These are phyloP conservation scores for Cyberlindnera mycetangii DNA, from an alignment of 805 yeast genomes.

Conservation along the genomic window DNA sequence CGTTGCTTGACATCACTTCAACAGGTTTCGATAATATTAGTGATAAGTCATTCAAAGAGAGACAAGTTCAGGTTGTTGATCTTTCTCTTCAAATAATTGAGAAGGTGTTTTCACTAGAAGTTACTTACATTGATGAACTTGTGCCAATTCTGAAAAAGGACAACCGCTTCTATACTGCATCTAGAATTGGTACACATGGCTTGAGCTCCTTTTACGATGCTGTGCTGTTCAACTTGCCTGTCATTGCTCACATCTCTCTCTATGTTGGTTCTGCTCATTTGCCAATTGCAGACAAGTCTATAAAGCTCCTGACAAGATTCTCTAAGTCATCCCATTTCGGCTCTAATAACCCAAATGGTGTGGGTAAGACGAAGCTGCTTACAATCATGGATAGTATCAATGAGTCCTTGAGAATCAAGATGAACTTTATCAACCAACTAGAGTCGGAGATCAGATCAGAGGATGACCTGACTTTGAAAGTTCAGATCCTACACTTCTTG, in stretches of 20 bases:
- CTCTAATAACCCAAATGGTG: constrained; percentile 25
- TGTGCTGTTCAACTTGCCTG: constrained; percentile 62
- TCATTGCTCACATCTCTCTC: constrained; percentile 70
- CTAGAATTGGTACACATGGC: constrained; percentile 52
- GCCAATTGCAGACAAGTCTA: constrained; percentile 48
- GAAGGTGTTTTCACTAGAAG: constrained; percentile 50
- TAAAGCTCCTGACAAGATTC: constrained; percentile 51
- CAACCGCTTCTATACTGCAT: constrained; percentile 30
- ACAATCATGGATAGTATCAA: constrained; percentile 72
- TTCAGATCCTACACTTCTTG: constrained; percentile 58
- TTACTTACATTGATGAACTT: constrained; percentile 53
- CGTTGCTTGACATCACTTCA: constrained; percentile 55
- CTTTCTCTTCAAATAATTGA: constrained; percentile 44
- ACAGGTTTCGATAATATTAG: constrained; percentile 57
- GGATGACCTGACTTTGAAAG: constrained; percentile 46
- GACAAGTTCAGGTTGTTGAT: constrained; percentile 36
- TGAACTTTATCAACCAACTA: constrained; percentile 67
- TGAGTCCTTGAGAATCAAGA: constrained; percentile 72
- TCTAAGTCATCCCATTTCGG: constrained; percentile 48
- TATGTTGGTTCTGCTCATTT: constrained; percentile 61
- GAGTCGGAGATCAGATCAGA: constrained; percentile 42
- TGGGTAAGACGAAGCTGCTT: constrained; percentile 58
- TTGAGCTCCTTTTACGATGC: constrained; percentile 68
- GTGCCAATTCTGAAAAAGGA: constrained; percentile 47
- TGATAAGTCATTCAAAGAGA: constrained; percentile 35